Evolutionary conservation across 2,329 filamentous ascomycete genomes (phyloP).

Genomic region (Curvularia verruculosa): DNA sequence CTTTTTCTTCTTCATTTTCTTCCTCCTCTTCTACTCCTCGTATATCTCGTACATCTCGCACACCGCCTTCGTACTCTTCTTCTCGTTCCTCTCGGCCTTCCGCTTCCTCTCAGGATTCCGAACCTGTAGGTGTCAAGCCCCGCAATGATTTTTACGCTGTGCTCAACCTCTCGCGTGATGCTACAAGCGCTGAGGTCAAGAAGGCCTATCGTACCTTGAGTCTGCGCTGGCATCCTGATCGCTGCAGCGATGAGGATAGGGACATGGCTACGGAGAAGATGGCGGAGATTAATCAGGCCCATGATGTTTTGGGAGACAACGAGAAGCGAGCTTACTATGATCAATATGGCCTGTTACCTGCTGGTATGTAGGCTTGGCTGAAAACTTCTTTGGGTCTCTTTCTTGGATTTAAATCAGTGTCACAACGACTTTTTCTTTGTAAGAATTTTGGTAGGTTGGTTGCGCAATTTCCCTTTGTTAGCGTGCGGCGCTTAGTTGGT

Average conservation of each 20-base stretch:
- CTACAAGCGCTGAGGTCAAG: conserved; percentile 83
- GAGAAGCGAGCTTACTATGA: conserved; percentile 26
- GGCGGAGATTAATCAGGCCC: conserved; percentile 32
- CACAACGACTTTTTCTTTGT: neutral
- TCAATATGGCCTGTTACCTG: conserved; percentile 13
- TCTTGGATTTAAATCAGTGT: too few species aligned
- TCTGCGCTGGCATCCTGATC: conserved; percentile 92
- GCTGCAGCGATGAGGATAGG: conserved; percentile 16
- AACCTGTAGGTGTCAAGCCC: conserved; percentile 3
- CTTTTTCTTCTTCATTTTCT: neutral
- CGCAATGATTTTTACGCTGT: conserved; percentile 74
- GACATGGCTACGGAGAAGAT: conserved; percentile 27
- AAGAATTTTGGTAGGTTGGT: neutral
- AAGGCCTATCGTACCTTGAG: conserved; percentile 94
- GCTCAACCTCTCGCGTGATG: conserved; percentile 77
- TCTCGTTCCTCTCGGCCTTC: neutral
- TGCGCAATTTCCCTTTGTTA: neutral
- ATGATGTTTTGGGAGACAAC: conserved; percentile 24
- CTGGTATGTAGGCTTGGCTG: neutral
- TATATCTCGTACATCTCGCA: neutral
- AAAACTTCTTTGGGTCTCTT: neutral
- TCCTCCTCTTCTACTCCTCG: neutral
- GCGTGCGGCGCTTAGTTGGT: neutral
- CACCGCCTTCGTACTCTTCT: neutral
- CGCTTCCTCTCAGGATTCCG: neutral